Evolutionary conservation across 345 rosid genomes (phyloP).

Genomic region (Triadica sebifera): DNA sequence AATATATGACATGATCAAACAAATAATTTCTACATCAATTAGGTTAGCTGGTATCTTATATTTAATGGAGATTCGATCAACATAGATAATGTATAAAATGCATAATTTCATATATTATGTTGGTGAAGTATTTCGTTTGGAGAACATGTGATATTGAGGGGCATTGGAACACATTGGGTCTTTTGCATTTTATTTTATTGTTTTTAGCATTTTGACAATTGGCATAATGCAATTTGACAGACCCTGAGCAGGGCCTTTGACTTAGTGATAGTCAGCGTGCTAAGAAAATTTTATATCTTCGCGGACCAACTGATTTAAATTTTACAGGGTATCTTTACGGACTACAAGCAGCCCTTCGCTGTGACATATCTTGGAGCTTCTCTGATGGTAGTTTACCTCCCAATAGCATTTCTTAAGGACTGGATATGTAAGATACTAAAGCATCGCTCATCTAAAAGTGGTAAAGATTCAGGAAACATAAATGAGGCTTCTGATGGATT

Average conservation of each 20-base stretch:
- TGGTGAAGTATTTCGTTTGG: neutral
- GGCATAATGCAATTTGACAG: neutral
- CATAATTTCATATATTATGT: neutral
- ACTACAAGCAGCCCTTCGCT: slow-evolving; percentile 95
- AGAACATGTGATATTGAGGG: neutral
- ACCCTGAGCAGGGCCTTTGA: too few species aligned
- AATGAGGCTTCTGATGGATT: slow-evolving; percentile 51
- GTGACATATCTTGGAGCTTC: slow-evolving; percentile 99
- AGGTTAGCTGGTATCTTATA: too few species aligned
- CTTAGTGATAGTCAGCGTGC: neutral
- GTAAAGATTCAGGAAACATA: slow-evolving; percentile 39
- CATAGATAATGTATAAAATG: neutral
- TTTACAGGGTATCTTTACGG: slow-evolving; percentile 76
- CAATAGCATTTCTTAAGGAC: slow-evolving; percentile 84
- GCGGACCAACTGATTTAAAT: neutral
- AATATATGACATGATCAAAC: neutral
- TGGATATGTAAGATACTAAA: slow-evolving; percentile 60
- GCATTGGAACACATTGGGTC: too few species aligned
- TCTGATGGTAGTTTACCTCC: slow-evolving; percentile 95
- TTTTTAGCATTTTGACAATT: neutral
- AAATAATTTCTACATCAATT: neutral
- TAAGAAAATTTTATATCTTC: neutral
- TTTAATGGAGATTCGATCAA: too few species aligned
- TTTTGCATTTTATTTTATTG: neutral
- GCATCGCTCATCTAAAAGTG: slow-evolving; percentile 46